A percentile compares a stretch with the other conserved stretches of the same genome.
Conservation (phyloP, 1,284 basidiomycete species). For the Tilletia caries region DNA sequence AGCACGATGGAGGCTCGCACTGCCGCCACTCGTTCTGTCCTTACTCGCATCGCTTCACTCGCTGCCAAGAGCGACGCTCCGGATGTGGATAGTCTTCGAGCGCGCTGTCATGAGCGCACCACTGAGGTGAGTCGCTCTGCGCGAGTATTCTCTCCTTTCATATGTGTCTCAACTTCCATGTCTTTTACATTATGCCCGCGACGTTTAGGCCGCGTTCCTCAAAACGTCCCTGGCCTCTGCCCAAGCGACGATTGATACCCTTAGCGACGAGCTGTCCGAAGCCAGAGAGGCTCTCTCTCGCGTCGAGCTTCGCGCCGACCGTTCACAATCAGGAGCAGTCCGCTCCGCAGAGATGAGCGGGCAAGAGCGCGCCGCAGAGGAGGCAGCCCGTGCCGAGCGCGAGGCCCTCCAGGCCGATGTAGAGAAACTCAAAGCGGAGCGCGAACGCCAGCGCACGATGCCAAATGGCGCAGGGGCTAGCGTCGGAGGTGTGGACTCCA, state of each 20-base stretch:
- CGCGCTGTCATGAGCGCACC: slow-evolving; percentile 24
- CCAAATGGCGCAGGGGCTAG: background rate
- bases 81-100: slow-evolving; percentile 23
- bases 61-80: slow-evolving; percentile 15
- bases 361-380: slow-evolving; percentile 9
- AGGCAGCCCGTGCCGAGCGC: background rate
- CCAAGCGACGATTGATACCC: slow-evolving; percentile 15
- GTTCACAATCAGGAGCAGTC: slow-evolving; percentile 4
- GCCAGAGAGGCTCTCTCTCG: slow-evolving; percentile 20
- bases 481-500: background rate
- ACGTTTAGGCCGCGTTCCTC: background rate
- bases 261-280: slow-evolving; percentile 23
- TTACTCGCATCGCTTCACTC: slow-evolving; percentile 15
- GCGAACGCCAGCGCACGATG: background rate
- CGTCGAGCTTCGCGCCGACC: slow-evolving; percentile 17
- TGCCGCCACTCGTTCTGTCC: slow-evolving; percentile 18
- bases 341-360: slow-evolving; percentile 13
- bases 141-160: slow-evolving; percentile 14
- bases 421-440: slow-evolving; percentile 10
- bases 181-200: background rate
- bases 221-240: slow-evolving; percentile 14
- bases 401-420: slow-evolving; percentile 1
- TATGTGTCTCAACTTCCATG: background rate
- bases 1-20: slow-evolving; percentile 21
- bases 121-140: slow-evolving; percentile 25